Evolutionary conservation across 2,329 filamentous ascomycete species (phyloP), one percentile per base, ranked within the genome.

Genomic region (Elsinoe batatas): DNA sequence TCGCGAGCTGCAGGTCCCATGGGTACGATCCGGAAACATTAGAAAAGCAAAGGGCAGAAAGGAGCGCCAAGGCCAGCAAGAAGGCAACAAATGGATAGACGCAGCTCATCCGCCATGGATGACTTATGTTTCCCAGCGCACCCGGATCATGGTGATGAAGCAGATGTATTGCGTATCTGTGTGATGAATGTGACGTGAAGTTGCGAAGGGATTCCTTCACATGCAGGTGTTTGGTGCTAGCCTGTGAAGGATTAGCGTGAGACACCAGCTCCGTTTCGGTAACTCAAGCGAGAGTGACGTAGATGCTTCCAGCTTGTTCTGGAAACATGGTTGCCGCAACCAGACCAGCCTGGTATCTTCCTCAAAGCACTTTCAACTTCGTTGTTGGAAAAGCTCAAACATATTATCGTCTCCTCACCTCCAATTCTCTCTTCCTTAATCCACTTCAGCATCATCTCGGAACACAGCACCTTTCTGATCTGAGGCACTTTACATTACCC

Each of bases 271-370:
- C 44, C 12, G 44, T 17, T 15, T 6, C 1, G 15, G 44, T 11
- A 33, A 33, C 8, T 12, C 33, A 13, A 49, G 44, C 44, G 44
- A 51, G 18, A 15, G 35, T 51, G 47, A 51, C 47, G 47, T 51
- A 37, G 47, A 51, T 51, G 47, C 47, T 51, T 49, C 44, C 44
- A 49, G 44, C 44, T 49, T 49, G 12, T 49, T 51, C 47, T 51
- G 13, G 47, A 51, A 51, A 18, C 17, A 15, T 51, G 33, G 22
- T 30, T 37, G 47, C 47, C 22, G 32, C 8, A 51, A 51, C 47
- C 8, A 38, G 47, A 51, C 8, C 26, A 38, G 17, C 30, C 47
- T 51, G 47, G 47, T n/a, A 51, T 18, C 32, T 51, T 51, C 47
- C n/a, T 26, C 32, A 13, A 35, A 36, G n/a, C 20, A 17, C 30